These are phyloP conservation scores for Nitzschia palea DNA, from an alignment of 108 stramenopile genomes.

Conservation along the genomic window DNA sequence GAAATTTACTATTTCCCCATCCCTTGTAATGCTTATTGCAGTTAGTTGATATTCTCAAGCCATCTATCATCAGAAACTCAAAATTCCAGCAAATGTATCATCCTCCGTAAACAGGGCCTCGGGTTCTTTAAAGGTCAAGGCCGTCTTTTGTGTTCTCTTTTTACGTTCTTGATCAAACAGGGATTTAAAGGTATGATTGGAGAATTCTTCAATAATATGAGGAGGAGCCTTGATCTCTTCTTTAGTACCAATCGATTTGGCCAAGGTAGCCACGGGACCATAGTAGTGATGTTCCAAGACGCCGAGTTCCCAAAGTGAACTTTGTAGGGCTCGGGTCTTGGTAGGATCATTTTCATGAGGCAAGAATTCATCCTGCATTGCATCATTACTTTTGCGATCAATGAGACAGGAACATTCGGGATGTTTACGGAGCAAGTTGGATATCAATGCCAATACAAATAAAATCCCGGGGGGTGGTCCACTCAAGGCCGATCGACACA, in stretches of 20 bases:
- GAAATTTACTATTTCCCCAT: too few relatives aligned
- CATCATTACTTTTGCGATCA: conserved; percentile 60
- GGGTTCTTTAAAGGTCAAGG: conserved; percentile 70
- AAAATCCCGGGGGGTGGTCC: conserved; percentile 84
- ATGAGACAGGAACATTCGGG: conserved; percentile 86
- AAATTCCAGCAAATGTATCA: conserved; percentile 62
- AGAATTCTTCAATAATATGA: conserved; percentile 81
- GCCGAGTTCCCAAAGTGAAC: conserved; percentile 89
- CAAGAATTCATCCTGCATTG: conserved; percentile 65
- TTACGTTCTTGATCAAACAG: conserved; percentile 82
- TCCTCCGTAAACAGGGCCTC: conserved; percentile 53
- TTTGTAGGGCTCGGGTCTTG: conserved; percentile 71
- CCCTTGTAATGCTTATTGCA: too few relatives aligned
- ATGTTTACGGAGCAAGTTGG: conserved; percentile 91
- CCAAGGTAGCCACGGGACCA: conserved; percentile 83
- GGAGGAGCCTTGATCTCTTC: conserved; percentile 66
- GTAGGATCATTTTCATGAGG: conserved; percentile 66
- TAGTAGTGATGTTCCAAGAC: conserved; percentile 89
- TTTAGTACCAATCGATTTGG: conserved; percentile 60
- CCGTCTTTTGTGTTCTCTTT: conserved; percentile 42
- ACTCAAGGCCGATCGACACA: conserved; percentile 75
- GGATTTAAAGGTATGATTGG: conserved; percentile 77
- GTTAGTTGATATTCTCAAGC: too few relatives aligned
- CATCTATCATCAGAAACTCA: conserved; percentile 14
- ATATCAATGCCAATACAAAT: conserved; percentile 87